phyloP scores from a whole-genome alignment of 176 grass and related monocot species.

The Alloteropsis semialata region DNA sequence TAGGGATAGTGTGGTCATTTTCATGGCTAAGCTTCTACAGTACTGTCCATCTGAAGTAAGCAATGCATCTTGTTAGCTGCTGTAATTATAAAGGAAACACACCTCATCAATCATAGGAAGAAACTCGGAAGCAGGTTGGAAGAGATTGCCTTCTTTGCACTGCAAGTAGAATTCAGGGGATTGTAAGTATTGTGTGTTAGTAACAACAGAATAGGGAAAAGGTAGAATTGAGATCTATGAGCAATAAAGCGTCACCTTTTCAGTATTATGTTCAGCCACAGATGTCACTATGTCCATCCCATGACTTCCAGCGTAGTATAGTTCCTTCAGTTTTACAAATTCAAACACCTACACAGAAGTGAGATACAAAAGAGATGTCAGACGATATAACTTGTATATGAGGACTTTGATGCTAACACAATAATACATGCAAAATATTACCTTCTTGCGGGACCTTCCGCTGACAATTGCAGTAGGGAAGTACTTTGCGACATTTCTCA shows the following conservation, averaged over 20 bases:
- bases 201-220: not conserved
- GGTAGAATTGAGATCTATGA: not conserved
- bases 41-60: not conserved
- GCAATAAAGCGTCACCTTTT: conserved; percentile 27
- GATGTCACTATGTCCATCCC: conserved; percentile 93
- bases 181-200: not conserved
- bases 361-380: not conserved
- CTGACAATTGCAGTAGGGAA: conserved; percentile 92
- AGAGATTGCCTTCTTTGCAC: conserved; percentile 62
- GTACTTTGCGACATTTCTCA: conserved; percentile 70
- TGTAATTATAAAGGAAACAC: conserved; percentile 3
- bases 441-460: conserved; percentile 92
- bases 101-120: conserved; percentile 94
- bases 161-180: conserved; percentile 25
- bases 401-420: not conserved
- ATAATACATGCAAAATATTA: conserved; percentile 16
- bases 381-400: not conserved
- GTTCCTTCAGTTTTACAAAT: conserved; percentile 85
- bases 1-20: not conserved
- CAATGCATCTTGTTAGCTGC: not conserved
- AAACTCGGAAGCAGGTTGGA: conserved; percentile 92
- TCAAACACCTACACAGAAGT: conserved; percentile 59
- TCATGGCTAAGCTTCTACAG: not conserved
- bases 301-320: conserved; percentile 96
- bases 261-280: conserved; percentile 24